phyloP scores from a whole-genome alignment of 2,329 filamentous ascomycete genomes.

The Exophiala xenobiotica region DNA sequence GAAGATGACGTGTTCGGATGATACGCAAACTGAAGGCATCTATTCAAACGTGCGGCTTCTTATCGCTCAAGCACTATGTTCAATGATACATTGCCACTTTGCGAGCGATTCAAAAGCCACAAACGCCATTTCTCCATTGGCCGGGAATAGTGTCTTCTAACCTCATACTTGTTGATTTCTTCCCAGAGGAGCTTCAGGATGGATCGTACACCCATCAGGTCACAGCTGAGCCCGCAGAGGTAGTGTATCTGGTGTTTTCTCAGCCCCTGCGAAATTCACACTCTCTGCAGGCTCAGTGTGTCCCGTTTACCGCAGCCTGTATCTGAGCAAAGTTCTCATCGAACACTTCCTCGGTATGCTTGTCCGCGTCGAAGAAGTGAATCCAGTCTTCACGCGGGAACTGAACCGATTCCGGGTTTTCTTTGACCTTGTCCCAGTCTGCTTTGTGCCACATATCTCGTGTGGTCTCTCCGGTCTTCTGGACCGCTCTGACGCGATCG shows the following conservation, averaged over 20 bases:
- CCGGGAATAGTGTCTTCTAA: no score
- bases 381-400: constrained; percentile 49
- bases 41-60: no score
- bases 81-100: no score
- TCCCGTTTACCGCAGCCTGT: constrained; percentile 9
- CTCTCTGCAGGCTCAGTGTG: constrained; percentile 7
- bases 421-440: constrained; percentile 27
- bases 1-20: no score
- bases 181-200: not conserved
- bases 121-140: no score
- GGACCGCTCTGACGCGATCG: constrained; percentile 28
- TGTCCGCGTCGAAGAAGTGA: constrained; percentile 51
- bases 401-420: constrained; percentile 22
- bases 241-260: constrained; percentile 10
- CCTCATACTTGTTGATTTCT: not conserved
- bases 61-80: no score
- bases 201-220: not conserved
- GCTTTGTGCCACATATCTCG: constrained; percentile 29
- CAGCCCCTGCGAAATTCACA: constrained; percentile 4
- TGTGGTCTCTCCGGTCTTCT: constrained; percentile 30
- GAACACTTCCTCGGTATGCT: constrained; percentile 45
- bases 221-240: constrained; percentile 4
- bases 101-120: no score
- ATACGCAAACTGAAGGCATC: no score
- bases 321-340: constrained; percentile 28